phyloP scores from a whole-genome alignment of 75 land plant genomes.

The Chamaecyparis obtusa region DNA sequence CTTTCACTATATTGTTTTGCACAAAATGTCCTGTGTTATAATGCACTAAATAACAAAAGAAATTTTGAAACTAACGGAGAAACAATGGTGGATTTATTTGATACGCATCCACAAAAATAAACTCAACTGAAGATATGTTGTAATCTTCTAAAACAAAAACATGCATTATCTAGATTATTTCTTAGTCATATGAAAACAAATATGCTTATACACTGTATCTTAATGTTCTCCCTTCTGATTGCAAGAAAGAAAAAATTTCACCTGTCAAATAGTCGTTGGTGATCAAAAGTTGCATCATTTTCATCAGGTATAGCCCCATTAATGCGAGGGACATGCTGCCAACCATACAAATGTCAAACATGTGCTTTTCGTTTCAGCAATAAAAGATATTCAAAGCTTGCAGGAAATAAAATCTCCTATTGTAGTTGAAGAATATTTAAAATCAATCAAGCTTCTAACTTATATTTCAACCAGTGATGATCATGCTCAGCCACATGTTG shows the following conservation, averaged over 20 bases:
- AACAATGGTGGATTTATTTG: not conserved
- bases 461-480: not conserved
- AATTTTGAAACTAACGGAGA: not conserved
- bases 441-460: not conserved
- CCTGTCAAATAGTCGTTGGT: conserved; percentile 72
- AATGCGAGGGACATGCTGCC: conserved; percentile 71
- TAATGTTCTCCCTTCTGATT: not conserved
- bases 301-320: conserved; percentile 62
- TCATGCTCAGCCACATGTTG: not conserved
- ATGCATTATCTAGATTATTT: not conserved
- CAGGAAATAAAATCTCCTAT: not conserved
- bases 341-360: conserved; percentile 7
- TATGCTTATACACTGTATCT: not conserved
- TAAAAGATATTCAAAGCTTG: not conserved
- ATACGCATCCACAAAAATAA: not conserved
- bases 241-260: conserved; percentile 11
- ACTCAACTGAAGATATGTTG: not conserved
- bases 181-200: not conserved
- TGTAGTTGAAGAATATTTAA: not conserved
- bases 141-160: not conserved
- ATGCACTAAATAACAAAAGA: not conserved
- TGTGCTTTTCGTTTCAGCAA: not conserved
- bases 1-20: not conserved
- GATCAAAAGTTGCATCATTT: conserved; percentile 73
- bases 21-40: not conserved